Conservation (phyloP, 179 eudicot genomes). For the Nepenthes alata region DNA sequence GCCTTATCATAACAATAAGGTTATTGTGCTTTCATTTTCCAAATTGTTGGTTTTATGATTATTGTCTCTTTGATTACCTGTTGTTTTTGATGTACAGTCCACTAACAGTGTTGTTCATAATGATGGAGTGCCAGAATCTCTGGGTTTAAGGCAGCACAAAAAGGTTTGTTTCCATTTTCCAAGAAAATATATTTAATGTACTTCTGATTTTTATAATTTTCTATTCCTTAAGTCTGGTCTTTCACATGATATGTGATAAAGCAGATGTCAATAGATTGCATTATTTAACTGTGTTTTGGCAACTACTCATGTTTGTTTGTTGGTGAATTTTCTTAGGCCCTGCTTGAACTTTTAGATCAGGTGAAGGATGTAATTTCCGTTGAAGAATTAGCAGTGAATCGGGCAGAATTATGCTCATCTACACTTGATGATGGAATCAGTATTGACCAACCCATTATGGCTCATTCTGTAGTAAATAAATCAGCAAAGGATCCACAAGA, state of each 20-base stretch:
- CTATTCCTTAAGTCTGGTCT: neutral
- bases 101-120: slow-evolving; percentile 19
- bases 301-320: slow-evolving; percentile 2
- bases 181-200: neutral
- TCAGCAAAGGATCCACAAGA: slow-evolving; percentile 7
- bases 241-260: neutral
- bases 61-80: slow-evolving; percentile 6
- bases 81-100: slow-evolving; percentile 31
- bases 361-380: slow-evolving; percentile 65
- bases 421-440: slow-evolving; percentile 14
- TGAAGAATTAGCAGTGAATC: slow-evolving; percentile 29
- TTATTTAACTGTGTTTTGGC: slow-evolving; percentile 1
- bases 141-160: slow-evolving; percentile 64
- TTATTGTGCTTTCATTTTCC: slow-evolving; percentile 15
- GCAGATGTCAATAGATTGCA: neutral
- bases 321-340: slow-evolving; percentile 33
- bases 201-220: neutral
- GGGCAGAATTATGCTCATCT: slow-evolving; percentile 8
- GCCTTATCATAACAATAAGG: slow-evolving; percentile 61
- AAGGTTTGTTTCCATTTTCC: slow-evolving; percentile 33
- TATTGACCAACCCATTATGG: slow-evolving; percentile 12
- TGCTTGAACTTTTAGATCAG: slow-evolving; percentile 86
- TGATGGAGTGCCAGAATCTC: slow-evolving; percentile 17
- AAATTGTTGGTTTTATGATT: neutral
- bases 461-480: slow-evolving; percentile 12